A percentile compares a stretch with the other conserved stretches of the same genome.
Evolutionary conservation across 305 asterid species (phyloP).

Genomic region (Striga hermonthica): DNA sequence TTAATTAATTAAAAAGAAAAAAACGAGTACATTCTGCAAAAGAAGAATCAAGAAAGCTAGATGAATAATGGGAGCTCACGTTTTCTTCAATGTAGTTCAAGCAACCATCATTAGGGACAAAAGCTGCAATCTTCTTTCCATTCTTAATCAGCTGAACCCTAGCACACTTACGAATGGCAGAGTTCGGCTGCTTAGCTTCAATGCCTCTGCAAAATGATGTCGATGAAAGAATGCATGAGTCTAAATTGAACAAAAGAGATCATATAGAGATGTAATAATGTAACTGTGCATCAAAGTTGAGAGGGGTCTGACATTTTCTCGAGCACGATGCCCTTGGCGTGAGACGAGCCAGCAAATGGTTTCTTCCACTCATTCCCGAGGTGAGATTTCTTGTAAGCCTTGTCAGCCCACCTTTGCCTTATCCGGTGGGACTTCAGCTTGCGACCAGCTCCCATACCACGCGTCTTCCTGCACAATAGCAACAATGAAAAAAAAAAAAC

Average conservation of each 20-base stretch:
- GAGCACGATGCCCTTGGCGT: conserved; percentile 68
- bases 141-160: conserved; percentile 80
- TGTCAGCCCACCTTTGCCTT: conserved; percentile 61
- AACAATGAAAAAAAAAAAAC: not conserved
- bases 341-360: conserved; percentile 70
- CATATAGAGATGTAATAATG: not conserved
- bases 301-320: conserved; percentile 52
- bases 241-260: not conserved
- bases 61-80: conserved; percentile 30
- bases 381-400: conserved; percentile 66
- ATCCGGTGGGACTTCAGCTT: conserved; percentile 67
- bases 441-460: conserved; percentile 66
- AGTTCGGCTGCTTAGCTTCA: conserved; percentile 87
- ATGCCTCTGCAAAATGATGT: conserved; percentile 51
- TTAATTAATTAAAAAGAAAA: not conserved
- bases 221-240: not conserved
- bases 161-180: conserved; percentile 86
- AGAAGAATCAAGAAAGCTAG: not conserved
- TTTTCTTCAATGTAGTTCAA: conserved; percentile 73
- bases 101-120: conserved; percentile 78
- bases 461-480: conserved; percentile 42
- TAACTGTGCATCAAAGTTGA: not conserved
- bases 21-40: not conserved
- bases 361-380: conserved; percentile 73
- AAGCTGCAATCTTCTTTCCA: conserved; percentile 78